Evolutionary conservation across 257 asterid genomes (phyloP), one percentile per base, ranked within the genome.

Genomic region (Solanum corneliomulleri): DNA sequence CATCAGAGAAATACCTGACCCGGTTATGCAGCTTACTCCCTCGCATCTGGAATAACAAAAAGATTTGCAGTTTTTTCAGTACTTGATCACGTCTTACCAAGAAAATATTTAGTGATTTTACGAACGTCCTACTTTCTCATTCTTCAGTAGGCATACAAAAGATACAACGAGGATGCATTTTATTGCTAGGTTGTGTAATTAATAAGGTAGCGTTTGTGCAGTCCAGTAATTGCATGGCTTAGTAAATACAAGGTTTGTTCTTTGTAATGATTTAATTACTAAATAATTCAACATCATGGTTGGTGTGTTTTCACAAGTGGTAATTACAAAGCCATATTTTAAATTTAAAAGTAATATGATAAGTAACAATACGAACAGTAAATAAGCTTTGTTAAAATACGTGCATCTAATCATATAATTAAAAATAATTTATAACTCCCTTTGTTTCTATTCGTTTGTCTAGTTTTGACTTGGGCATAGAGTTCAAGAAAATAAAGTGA

Each of bases 1-100:
- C 33, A 21, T 75, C 82, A 2, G 71, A 21, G 64, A 62, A 93
- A 69, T 92, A 97, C 99, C 99, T 97, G 85, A 91, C 99, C 75
- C 99, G 94, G 92, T 93, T 97, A 88, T 96, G 99, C 86, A 97
- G 97, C 93, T 94, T 97, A 92, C 99, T 91, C 87, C 98, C 98
- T 58, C 99, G 94, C 93, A 96, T 90, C 99, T 97, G 95, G 95
- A 89, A 91, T 88, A 89, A 88, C 69, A 78, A 86, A 44, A 85
- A 78, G 45, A 86, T 11, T 69, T n/a, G 29, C 42, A 66, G 68
- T 31, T 85, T 41, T 84, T 20, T 66, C 45, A 66, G 80, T 29
- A 71, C 66, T 69, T 45, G 4, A 23, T 45, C 87, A 85, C 7
- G 20, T 85, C 39, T 49, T 81, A 81, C 85, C 45, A 49, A 31